These are phyloP conservation scores for Phialemonium atrogriseum DNA, from an alignment of 2,329 filamentous ascomycete species.

Conservation along the genomic window DNA sequence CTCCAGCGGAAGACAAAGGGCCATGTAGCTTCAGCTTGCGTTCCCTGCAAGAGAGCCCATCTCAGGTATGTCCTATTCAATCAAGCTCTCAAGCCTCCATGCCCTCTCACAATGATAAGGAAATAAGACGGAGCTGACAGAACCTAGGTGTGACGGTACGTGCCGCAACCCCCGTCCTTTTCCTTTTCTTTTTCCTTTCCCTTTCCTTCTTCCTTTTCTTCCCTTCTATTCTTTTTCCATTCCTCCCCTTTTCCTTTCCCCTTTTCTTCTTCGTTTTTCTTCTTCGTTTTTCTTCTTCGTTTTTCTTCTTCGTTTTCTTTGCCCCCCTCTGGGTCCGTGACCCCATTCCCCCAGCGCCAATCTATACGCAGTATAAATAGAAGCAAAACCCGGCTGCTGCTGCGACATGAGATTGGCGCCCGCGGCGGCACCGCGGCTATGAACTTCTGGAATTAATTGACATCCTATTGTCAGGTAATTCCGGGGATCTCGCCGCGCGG, in stretches of 20 bases:
- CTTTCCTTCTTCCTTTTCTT: too few relatives aligned
- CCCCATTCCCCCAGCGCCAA: too few relatives aligned
- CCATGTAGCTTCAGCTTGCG: constrained; percentile 76
- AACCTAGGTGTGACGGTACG: constrained; percentile 55
- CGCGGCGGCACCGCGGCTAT: constrained; percentile 12
- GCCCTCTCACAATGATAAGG: constrained; percentile 4
- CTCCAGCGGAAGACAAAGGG: constrained; percentile 64
- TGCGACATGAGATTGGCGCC: constrained; percentile 9
- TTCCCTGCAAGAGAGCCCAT: constrained; percentile 80
- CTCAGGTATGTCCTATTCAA: constrained; percentile 41
- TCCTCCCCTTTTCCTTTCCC: too few relatives aligned
- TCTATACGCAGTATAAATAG: constrained; percentile 10
- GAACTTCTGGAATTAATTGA: constrained; percentile 16
- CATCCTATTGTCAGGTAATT: constrained; percentile 17
- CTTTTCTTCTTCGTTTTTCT: too few relatives aligned
- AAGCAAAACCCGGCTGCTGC: constrained; percentile 13
- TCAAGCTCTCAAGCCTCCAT: constrained; percentile 16
- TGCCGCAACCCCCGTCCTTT: constrained; percentile 19
- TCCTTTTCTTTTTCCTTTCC: too few relatives aligned
- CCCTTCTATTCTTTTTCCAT: too few relatives aligned
- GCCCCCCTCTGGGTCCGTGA: neutral
- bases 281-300: too few relatives aligned
- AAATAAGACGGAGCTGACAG: constrained; percentile 21
- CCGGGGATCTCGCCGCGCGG: constrained; percentile 17
- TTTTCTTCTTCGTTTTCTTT: neutral